Percentiles rank a stretch among this genome's conserved stretches.
These are phyloP conservation scores for Liquidambar formosana DNA, from an alignment of 164 flowering plant genomes.

Conservation along the genomic window DNA sequence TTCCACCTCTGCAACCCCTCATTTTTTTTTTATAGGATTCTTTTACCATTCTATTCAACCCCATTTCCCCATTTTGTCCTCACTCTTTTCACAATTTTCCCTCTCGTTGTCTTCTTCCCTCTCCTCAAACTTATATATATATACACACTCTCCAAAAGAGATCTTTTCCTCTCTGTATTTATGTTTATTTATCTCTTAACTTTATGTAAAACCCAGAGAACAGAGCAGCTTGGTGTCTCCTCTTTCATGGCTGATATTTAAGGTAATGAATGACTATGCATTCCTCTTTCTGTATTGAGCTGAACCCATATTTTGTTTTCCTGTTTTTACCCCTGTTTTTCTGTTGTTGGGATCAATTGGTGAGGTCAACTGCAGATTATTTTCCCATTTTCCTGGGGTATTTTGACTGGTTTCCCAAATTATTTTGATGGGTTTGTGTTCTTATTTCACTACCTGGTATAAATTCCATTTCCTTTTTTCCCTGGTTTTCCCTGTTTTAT, in stretches of 20 bases:
- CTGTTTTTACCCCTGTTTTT: background rate
- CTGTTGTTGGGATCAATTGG: conserved; percentile 1
- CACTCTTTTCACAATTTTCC: conserved; percentile 1
- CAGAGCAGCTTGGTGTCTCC: conserved; percentile 9
- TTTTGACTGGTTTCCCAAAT: background rate
- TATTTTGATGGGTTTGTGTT: conserved; percentile 11
- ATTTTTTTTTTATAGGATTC: background rate
- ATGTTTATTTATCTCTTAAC: conserved; percentile 3
- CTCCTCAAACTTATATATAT: conserved; percentile 7
- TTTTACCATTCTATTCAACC: background rate
- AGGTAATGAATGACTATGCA: conserved; percentile 17
- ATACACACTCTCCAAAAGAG: conserved; percentile 1
- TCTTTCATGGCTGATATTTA: conserved; percentile 29
- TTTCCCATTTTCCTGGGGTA: background rate
- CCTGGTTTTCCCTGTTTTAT: background rate
- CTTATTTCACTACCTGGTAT: background rate
- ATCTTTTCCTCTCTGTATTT: background rate
- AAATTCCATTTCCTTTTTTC: background rate
- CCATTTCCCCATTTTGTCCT: conserved; percentile 13
- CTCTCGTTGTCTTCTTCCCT: conserved; percentile 15
- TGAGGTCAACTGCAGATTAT: conserved; percentile 9
- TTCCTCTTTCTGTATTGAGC: background rate
- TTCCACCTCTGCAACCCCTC: conserved; percentile 38
- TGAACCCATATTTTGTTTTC: background rate
- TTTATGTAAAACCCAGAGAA: conserved; percentile 6